These are phyloP conservation scores for Celoporthe dispersa DNA, from an alignment of 2,329 filamentous ascomycete genomes.

Conservation along the genomic window DNA sequence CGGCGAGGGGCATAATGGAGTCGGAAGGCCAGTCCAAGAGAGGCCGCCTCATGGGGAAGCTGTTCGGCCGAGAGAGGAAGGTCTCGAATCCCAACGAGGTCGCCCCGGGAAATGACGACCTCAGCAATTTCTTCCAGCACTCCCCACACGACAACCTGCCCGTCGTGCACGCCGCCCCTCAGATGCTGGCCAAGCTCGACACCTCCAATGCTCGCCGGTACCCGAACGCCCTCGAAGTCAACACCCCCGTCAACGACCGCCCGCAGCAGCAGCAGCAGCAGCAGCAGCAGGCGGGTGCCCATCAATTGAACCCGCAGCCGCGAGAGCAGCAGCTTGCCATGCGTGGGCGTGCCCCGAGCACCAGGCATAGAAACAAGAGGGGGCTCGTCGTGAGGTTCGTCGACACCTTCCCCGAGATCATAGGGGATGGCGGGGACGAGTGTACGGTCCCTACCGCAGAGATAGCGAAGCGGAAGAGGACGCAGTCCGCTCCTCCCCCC, in stretches of 20 bases:
- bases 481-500: constrained; percentile 40
- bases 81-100: constrained; percentile 44
- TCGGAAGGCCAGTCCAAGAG: constrained; percentile 40
- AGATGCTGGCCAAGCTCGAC: constrained; percentile 56
- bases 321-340: constrained; percentile 43
- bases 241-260: constrained; percentile 38
- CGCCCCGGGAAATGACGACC: constrained; percentile 49
- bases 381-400: constrained; percentile 77
- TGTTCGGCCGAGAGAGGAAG: constrained; percentile 54
- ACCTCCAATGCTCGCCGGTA: constrained; percentile 60
- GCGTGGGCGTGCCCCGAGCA: constrained; percentile 48
- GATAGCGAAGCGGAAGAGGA: constrained; percentile 64
- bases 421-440: constrained; percentile 91
- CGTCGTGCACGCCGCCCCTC: constrained; percentile 57
- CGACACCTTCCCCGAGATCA: constrained; percentile 74
- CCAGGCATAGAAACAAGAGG: constrained; percentile 57
- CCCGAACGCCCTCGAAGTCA: constrained; percentile 55
- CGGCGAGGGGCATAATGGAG: constrained; percentile 23
- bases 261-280: constrained; percentile 16
- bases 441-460: constrained; percentile 73
- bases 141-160: constrained; percentile 56
- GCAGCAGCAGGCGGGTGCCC: constrained; percentile 30
- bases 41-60: constrained; percentile 66
- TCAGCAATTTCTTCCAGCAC: constrained; percentile 64
- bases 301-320: constrained; percentile 41